Evolutionary conservation across 306 rosid species (phyloP).

Genomic region (Inga leiocalycina): DNA sequence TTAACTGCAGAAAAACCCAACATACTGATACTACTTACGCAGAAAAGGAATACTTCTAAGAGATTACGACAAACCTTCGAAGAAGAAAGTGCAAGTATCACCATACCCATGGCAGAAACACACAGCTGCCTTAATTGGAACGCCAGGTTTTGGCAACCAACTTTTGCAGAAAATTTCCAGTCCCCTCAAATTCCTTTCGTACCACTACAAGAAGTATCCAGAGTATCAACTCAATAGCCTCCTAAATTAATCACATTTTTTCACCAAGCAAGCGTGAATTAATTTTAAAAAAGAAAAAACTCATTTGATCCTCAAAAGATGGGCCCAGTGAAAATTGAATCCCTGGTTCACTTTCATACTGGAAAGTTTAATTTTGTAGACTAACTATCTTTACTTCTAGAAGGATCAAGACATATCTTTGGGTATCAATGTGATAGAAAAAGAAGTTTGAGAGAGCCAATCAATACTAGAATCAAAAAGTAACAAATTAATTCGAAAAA

Average conservation of each 20-base stretch:
- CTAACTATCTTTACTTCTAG: not conserved
- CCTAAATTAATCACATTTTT: constrained; percentile 9
- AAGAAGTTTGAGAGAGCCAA: not conserved
- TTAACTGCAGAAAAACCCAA: not conserved
- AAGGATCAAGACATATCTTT: not conserved
- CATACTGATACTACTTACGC: not conserved
- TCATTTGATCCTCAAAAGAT: not conserved
- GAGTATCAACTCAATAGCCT: not conserved
- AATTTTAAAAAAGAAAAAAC: not conserved
- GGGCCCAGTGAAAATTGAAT: not conserved
- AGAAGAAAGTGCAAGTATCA: constrained; percentile 93
- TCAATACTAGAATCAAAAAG: not conserved
- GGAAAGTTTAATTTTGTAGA: not conserved
- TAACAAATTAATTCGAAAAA: too few relatives aligned
- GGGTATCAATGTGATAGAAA: not conserved
- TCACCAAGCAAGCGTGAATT: constrained; percentile 15
- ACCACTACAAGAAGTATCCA: constrained; percentile 49
- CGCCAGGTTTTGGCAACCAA: constrained; percentile 69
- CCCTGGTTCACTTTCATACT: not conserved
- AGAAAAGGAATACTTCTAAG: not conserved
- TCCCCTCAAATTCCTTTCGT: constrained; percentile 79
- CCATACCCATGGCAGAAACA: constrained; percentile 98
- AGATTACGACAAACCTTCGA: constrained; percentile 67
- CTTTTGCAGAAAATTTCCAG: constrained; percentile 84
- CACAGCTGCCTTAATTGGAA: constrained; percentile 66